A percentile compares a stretch with the other conserved stretches of the same genome.
These are phyloP conservation scores for Gaultheria prostrata DNA, from an alignment of 148 eudicot species.

Conservation along the genomic window DNA sequence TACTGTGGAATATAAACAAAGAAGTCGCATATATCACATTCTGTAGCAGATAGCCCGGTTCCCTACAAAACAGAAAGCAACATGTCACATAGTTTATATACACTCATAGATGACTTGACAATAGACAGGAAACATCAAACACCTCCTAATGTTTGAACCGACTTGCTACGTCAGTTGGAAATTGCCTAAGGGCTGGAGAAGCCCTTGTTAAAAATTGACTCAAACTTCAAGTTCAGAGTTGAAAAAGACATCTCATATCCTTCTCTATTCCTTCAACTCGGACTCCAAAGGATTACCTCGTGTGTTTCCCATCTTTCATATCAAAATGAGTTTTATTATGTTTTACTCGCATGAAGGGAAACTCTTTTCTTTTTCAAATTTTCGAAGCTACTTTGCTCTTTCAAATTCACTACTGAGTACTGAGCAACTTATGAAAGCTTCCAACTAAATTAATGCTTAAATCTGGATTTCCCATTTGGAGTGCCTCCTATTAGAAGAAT, in stretches of 20 bases:
- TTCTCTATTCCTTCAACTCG: background rate
- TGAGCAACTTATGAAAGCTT: background rate
- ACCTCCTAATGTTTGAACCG: background rate
- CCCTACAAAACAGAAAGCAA: conserved; percentile 46
- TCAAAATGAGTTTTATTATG: background rate
- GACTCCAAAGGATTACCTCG: background rate
- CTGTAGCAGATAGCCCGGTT: conserved; percentile 84
- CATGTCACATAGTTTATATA: background rate
- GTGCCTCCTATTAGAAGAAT: background rate
- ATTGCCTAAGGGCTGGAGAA: background rate
- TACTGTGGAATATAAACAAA: conserved; percentile 95
- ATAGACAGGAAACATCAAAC: background rate
- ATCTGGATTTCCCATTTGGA: background rate
- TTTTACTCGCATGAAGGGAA: background rate
- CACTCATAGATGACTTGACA: background rate
- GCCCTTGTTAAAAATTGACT: background rate
- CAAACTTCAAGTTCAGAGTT: background rate
- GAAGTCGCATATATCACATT: conserved; percentile 90
- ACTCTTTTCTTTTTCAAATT: background rate
- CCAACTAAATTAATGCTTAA: background rate
- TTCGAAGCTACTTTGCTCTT: background rate
- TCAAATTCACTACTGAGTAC: background rate
- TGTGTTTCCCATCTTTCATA: background rate
- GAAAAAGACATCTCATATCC: background rate
- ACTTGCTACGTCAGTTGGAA: background rate